Evolutionary conservation across 768 basidiomycete genomes (phyloP).

Genomic region (Agaricus subrufescens): DNA sequence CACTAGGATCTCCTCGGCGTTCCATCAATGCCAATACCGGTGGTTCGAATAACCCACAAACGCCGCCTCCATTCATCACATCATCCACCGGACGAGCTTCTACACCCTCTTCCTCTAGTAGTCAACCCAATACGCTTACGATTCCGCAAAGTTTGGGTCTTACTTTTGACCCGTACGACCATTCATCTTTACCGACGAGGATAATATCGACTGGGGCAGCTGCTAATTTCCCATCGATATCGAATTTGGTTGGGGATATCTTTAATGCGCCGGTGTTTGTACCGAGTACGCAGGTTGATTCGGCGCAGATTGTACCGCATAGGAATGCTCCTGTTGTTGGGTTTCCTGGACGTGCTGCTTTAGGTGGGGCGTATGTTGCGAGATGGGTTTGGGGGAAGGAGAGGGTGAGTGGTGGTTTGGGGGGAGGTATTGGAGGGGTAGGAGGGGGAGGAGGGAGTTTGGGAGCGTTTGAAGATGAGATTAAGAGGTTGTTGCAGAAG

Average conservation of each 20-base stretch:
- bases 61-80: constrained; percentile 28
- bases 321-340: constrained; percentile 70
- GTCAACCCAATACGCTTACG: neutral
- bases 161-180: constrained; percentile 77
- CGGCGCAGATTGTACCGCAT: constrained; percentile 66
- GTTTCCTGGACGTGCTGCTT: constrained; percentile 62
- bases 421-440: neutral
- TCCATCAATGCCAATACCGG: neutral
- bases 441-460: constrained; percentile 32
- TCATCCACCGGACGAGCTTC: constrained; percentile 22
- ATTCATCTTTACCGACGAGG: constrained; percentile 56
- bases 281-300: constrained; percentile 71
- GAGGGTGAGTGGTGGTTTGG: constrained; percentile 18
- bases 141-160: constrained; percentile 50
- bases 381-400: constrained; percentile 85
- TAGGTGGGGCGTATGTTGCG: constrained; percentile 76
- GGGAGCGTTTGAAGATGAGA: constrained; percentile 76
- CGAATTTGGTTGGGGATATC: constrained; percentile 75
- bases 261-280: constrained; percentile 81
- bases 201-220: constrained; percentile 75
- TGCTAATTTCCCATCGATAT: constrained; percentile 78
- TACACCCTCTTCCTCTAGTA: constrained; percentile 8
- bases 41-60: constrained; percentile 2
- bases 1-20: constrained; percentile 46
- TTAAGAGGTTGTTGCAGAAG: constrained; percentile 64